Conservation (phyloP, 345 rosid genomes). For the Eucalyptus fibrosa region DNA sequence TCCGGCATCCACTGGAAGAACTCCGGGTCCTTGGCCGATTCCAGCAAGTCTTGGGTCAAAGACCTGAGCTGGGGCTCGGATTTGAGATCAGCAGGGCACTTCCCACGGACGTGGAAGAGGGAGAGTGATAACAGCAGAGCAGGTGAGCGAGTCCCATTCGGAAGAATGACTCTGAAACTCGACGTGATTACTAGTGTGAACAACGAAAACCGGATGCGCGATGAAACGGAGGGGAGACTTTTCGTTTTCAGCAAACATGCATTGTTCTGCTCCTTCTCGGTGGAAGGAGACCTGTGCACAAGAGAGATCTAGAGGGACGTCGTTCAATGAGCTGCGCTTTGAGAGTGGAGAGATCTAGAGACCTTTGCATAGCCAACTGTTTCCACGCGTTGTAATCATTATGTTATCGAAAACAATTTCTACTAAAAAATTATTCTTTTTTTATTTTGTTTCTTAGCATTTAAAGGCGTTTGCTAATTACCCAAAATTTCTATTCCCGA, state of each 20-base stretch:
- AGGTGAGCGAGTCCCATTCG: not conserved
- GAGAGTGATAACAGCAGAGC: not conserved
- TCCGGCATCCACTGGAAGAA: conserved; percentile 54
- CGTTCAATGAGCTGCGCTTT: no score
- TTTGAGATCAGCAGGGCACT: not conserved
- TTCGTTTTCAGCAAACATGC: not conserved
- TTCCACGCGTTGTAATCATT: no score
- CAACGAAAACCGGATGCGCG: not conserved
- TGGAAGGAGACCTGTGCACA: not conserved
- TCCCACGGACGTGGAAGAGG: not conserved
- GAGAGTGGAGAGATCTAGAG: no score
- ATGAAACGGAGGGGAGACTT: not conserved
- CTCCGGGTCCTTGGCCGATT: conserved; percentile 34
- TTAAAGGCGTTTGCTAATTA: rapidly evolving
- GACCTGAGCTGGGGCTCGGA: not conserved
- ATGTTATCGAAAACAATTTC: rapidly evolving
- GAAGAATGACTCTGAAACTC: not conserved
- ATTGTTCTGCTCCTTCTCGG: not conserved
- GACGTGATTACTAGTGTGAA: not conserved
- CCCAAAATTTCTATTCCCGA: no score
- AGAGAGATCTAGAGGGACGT: no score
- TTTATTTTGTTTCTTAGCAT: no score
- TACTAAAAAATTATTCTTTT: no score
- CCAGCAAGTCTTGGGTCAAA: conserved; percentile 18
- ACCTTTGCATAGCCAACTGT: no score